Evolutionary conservation across 176 grass and related monocot genomes (phyloP), one percentile per base, ranked within the genome.

Genomic region (Poa pratensis): DNA sequence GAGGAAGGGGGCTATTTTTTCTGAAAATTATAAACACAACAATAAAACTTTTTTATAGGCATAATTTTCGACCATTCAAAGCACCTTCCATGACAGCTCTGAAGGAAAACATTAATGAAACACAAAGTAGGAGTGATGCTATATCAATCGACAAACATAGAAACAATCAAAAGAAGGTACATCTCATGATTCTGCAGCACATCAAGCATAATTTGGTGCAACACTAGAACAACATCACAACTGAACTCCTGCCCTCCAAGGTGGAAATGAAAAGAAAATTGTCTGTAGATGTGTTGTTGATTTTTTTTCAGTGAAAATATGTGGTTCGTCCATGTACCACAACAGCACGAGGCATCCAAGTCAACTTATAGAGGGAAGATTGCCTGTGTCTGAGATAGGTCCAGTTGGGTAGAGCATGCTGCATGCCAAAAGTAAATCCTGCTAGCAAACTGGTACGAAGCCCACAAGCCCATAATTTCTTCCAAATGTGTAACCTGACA

Each of bases 1-100:
- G 28, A 88, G 82, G 26, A 82, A 83, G 42, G 27, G 46, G 34
- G 9, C 5, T 7, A 80, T 37, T 51, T 32, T 73, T 46, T 34
- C 5, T 8, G 2, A 79, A 51, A 26, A 73, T 77, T 72, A 13
- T 20, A 26, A 82, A 43, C 34, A 80, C 3, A 28, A 26, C 5
- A 42, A 15, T 22, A 73, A 35, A 3, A 42, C 9, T 54, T 4
- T 65, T 28, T 16, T 42, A 79, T 28, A 40, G 20, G 39, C 61
- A 12, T 24, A 73, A 24, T 27, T 15, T 76, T 20, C 17, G 55
- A 66, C 5, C 26, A 71, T 28, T 42, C 32, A 79, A 73, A 84
- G 22, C 20, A 45, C 28, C 45, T 54, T 54, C 27, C 43, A 43
- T 13, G 26, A 65, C 23, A 73, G 1, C 0, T 84, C 35, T 43